These are phyloP conservation scores for Alternaria novae-zelandiae DNA, from an alignment of 2,329 filamentous ascomycete species.

Conservation along the genomic window DNA sequence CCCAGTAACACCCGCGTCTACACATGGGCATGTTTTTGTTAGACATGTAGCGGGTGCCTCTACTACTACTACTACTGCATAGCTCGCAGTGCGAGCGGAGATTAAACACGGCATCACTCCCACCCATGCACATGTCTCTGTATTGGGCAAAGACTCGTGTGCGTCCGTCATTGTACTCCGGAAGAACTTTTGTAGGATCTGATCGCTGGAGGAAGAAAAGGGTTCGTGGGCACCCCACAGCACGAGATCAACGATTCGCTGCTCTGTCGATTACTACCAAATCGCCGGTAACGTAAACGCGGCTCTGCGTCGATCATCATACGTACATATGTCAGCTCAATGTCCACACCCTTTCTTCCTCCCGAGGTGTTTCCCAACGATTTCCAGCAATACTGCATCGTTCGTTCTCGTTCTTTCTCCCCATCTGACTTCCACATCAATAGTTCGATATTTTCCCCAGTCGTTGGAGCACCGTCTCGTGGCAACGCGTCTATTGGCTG, in stretches of 20 bases:
- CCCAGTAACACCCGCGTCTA: not conserved
- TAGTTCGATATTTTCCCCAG: too few species aligned
- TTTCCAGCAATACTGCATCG: not conserved
- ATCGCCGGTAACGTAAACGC: not conserved
- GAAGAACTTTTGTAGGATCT: not conserved
- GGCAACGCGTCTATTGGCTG: not conserved
- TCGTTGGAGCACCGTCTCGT: not conserved
- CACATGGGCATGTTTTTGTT: not conserved
- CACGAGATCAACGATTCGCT: not conserved
- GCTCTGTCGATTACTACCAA: not conserved
- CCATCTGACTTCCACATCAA: too few species aligned
- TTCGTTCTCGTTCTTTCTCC: not conserved
- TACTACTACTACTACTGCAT: not conserved
- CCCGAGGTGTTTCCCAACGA: not conserved
- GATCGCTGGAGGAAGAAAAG: not conserved
- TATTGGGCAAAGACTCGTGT: not conserved
- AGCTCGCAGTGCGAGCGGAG: not conserved
- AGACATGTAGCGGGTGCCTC: not conserved
- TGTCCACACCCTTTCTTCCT: not conserved
- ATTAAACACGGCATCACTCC: not conserved
- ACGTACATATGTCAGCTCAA: not conserved
- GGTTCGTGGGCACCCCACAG: not conserved
- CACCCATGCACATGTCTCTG: not conserved
- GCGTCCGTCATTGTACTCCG: not conserved
- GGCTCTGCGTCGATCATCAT: not conserved